Base-by-base conservation (phyloP, 495 filamentous ascomycete genomes). In the Penicillium ucsense region DNA sequence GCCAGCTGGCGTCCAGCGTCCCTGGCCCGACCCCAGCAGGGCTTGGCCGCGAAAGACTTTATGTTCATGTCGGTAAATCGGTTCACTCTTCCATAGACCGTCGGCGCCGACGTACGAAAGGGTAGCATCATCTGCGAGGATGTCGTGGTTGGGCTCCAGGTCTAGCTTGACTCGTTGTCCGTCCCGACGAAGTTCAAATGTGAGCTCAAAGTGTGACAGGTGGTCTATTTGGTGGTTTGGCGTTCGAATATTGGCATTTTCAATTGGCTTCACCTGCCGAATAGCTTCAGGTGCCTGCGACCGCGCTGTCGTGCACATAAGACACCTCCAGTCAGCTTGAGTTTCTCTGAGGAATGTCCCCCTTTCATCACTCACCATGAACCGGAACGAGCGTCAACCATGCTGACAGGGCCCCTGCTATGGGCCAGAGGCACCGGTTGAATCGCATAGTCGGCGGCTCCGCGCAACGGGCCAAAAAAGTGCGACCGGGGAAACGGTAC, bases 71-170 rank as follows among this genome's bases (percentile, higher is more conserved):
- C 89, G 75, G 27, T 84, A 64, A 42, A 98, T 76, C 27, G 69
- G 68, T 61, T 94, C 87, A 27, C 70, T 68, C 4, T 67, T 63
- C 30, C 57, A 68, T 20, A 89, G 53, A 31, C 92, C 92, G 60
- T 94, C 79, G 11, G 73, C 61, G 46, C 72, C 78, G 11, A 95
- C 61, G 59, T 89, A 85, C 40, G 80, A 73, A 4, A 98, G 66
- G 39, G 69, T 79, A 3, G 89, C 87, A 58, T 86, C 83, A 3
- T 85, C 80, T 28, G 81, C 74, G 28, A 96, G 71, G 45, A 97
- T 85, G 65, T 96, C 88, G 66, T 94, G 81, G 58, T 96, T 98
- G 29, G 92, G 92, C 62, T 95, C 83, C 34, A 97, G 77, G 41
- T 78, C 74, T 38, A 98, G 77, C 53, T 86, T 88, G 50, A 97